Conservation (phyloP, 2,329 filamentous ascomycete genomes). For the Plenodomus biglobosus region DNA sequence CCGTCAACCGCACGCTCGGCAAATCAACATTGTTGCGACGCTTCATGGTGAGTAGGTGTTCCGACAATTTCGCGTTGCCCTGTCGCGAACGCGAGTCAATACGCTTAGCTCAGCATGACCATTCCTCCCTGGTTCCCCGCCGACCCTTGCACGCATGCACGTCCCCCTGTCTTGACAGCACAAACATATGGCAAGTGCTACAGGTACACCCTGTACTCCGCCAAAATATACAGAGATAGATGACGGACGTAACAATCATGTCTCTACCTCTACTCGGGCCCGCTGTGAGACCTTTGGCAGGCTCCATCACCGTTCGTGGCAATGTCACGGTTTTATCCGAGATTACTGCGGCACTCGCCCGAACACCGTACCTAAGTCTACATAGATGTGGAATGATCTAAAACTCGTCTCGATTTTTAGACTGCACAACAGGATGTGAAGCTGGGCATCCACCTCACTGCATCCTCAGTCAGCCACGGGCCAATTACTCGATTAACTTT, state of each 20-base stretch:
- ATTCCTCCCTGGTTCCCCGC: not conserved
- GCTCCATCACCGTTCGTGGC: not conserved
- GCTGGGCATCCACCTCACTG: not conserved
- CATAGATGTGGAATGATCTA: too few relatives aligned
- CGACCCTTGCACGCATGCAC: too few relatives aligned
- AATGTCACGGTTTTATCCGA: not conserved
- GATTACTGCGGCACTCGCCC: not conserved
- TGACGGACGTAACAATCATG: too few relatives aligned
- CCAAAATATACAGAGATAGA: too few relatives aligned
- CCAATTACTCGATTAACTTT: not conserved
- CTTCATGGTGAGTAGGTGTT: not conserved
- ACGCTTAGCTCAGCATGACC: not conserved
- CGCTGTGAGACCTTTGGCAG: not conserved
- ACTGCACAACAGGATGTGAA: not conserved
- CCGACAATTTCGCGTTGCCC: not conserved
- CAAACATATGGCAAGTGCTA: too few relatives aligned
- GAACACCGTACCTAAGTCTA: too few relatives aligned
- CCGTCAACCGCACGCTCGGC: not conserved
- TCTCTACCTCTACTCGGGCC: too few relatives aligned
- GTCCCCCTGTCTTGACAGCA: too few relatives aligned
- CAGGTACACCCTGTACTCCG: too few relatives aligned
- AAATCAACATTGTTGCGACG: conserved; percentile 1
- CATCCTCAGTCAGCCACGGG: too few relatives aligned
- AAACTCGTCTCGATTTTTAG: too few relatives aligned
- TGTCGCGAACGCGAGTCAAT: not conserved